Base-by-base conservation (phyloP, 208 protist genomes). In the Crithidia expoeki region DNA sequence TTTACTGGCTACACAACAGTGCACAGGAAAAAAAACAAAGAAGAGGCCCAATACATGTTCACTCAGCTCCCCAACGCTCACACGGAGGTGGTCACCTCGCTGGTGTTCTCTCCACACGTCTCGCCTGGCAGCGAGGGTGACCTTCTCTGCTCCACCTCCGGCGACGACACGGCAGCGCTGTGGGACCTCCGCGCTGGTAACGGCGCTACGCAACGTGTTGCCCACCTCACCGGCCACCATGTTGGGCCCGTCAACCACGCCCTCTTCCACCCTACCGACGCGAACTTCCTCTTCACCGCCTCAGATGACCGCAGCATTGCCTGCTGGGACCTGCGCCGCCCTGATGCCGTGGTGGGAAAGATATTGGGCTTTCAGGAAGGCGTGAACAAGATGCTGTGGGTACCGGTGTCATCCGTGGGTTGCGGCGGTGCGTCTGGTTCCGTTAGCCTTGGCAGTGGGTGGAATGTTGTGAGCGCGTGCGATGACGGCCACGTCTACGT, bases 401-500 rank as follows among this genome's bases (percentile, higher is more conserved):
- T 93, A 33, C 74, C 78, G 17, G 66, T 62, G 5, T 62, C 62
- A 46, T 73, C 76, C 0, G 23, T 17, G 5, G 64, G 46, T 40
- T 61, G 68, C 52, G 47, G 60, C 21, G 60, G 55, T 47, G 50
- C 53, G 23, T 36, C 11, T 44, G 28, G 21, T 12, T 42, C 2
- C 28, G 44, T 28, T n/a, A 17, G 33, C 17, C 6, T 63, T 34
- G 51, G 38, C 2, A 36, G 32, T 12, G 78, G 44, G 42, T 63
- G 69, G 44, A 62, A 85, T 6, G 53, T 92, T 9, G 88, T 80
- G 25, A 90, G 84, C 64, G 91, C 86, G 21, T 96, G 91, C 60
- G 91, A 96, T 68, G 91, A 96, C 56, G 91, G 91, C 6, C 66
- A 74, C 30, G 85, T 96, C 25, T 96, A 94, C 71, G 81, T 94